Percentiles rank a stretch among this genome's conserved stretches.
Conservation (phyloP, 306 rosid genomes). For the Prunus persica region Prunus_persica_NCBIv2 NC_034012.1:13571501-13572000, state of each 20-base stretch:
- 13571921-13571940: neutral
- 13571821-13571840: neutral
- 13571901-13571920: neutral
- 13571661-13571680: neutral
- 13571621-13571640: conserved; percentile 60
- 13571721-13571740: neutral
- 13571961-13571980: neutral
- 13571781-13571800: neutral
- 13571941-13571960: neutral
- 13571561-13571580: conserved; percentile 82
- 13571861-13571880: too few species aligned
- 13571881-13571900: neutral
- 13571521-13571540: conserved; percentile 73
- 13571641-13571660: neutral
- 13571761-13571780: neutral
- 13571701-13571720: neutral
- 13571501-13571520: conserved; percentile 22
- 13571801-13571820: neutral
- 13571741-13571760: neutral
- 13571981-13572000: neutral
- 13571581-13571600: conserved; percentile 94
- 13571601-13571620: conserved; percentile 82
- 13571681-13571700: neutral
- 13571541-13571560: conserved; percentile 57
- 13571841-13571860: neutral